A percentile compares a stretch with the other conserved stretches of the same genome.
phyloP scores from a whole-genome alignment of 208 protist genomes.

The Leishmania turanica region DNA sequence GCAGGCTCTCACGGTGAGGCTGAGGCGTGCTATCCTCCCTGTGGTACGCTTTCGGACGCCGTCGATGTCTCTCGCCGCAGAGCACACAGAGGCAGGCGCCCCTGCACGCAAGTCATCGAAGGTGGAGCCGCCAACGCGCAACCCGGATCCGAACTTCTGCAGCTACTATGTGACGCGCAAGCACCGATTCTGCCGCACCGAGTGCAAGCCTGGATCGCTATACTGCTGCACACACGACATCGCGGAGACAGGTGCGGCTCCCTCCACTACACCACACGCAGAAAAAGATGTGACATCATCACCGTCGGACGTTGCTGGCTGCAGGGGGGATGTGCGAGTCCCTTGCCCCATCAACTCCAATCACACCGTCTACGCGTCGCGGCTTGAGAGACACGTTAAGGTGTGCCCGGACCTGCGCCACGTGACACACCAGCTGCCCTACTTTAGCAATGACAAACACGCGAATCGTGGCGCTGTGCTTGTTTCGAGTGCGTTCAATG shows the following conservation, averaged over 20 bases:
- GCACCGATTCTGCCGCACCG: constrained; percentile 68
- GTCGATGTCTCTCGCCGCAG: not conserved
- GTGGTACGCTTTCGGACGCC: not conserved
- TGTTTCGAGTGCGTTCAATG: not conserved
- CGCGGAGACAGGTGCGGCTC: not conserved
- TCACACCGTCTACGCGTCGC: constrained; percentile 67
- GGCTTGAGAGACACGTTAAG: constrained; percentile 63
- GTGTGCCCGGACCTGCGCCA: constrained; percentile 77
- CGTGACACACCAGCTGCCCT: constrained; percentile 45
- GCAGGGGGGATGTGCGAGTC: constrained; percentile 35
- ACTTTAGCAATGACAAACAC: constrained; percentile 53
- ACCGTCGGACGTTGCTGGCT: not conserved
- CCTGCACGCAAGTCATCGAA: constrained; percentile 20
- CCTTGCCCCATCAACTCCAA: constrained; percentile 82
- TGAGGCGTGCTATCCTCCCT: not conserved
- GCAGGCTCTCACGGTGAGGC: not conserved
- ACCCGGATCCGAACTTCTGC: constrained; percentile 57
- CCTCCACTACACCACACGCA: not conserved
- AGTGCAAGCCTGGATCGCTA: constrained; percentile 35
- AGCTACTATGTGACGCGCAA: constrained; percentile 70
- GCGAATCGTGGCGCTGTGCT: constrained; percentile 30
- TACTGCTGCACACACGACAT: constrained; percentile 68
- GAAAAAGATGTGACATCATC: not conserved
- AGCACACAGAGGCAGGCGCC: not conserved
- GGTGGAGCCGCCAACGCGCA: constrained; percentile 31